phyloP scores from a whole-genome alignment of 2,329 filamentous ascomycete species.

The Hymenoscyphus infarciens region DNA sequence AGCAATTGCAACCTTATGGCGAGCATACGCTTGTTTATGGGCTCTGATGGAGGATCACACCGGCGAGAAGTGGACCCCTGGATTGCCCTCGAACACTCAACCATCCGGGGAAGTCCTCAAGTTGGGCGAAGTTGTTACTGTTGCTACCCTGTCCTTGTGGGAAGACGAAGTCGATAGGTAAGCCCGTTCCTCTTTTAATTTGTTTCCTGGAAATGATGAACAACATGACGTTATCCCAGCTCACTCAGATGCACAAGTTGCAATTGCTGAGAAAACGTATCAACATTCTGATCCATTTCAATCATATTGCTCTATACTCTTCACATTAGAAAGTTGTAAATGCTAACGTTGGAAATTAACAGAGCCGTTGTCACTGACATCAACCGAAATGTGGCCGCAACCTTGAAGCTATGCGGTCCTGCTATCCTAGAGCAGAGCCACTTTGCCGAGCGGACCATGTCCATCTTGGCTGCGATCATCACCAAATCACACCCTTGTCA shows the following conservation, averaged over 20 bases:
- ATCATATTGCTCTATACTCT: slow-evolving; percentile 27
- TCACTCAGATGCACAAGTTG: slow-evolving; percentile 93
- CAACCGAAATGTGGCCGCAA: slow-evolving; percentile 87
- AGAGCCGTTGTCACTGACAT: slow-evolving; percentile 91
- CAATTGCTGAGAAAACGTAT: slow-evolving; percentile 86
- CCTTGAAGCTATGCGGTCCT: slow-evolving; percentile 86
- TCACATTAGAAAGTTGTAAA: slow-evolving; percentile 20
- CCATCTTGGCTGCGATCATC: slow-evolving; percentile 73
- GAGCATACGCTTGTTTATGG: slow-evolving; percentile 88
- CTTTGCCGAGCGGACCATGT: slow-evolving; percentile 71
- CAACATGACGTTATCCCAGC: slow-evolving; percentile 90
- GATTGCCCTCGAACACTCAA: slow-evolving; percentile 76
- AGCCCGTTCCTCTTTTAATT: slow-evolving; percentile 43
- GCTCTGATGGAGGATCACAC: slow-evolving; percentile 76
- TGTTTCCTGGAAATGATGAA: slow-evolving; percentile 67
- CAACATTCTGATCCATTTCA: slow-evolving; percentile 43
- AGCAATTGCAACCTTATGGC: slow-evolving; percentile 86
- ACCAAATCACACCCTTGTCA: slow-evolving; percentile 91
- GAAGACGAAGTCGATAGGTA: slow-evolving; percentile 90
- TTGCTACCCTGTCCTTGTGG: slow-evolving; percentile 81
- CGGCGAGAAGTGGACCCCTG: slow-evolving; percentile 82
- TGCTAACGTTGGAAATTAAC: slow-evolving; percentile 41
- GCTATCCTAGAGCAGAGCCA: slow-evolving; percentile 73
- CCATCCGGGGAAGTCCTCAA: slow-evolving; percentile 78
- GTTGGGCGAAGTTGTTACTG: slow-evolving; percentile 81